A percentile compares a stretch with the other conserved stretches of the same genome.
Evolutionary conservation across 805 yeast species (phyloP).

Genomic region (Debaryomyces castellii): DNA sequence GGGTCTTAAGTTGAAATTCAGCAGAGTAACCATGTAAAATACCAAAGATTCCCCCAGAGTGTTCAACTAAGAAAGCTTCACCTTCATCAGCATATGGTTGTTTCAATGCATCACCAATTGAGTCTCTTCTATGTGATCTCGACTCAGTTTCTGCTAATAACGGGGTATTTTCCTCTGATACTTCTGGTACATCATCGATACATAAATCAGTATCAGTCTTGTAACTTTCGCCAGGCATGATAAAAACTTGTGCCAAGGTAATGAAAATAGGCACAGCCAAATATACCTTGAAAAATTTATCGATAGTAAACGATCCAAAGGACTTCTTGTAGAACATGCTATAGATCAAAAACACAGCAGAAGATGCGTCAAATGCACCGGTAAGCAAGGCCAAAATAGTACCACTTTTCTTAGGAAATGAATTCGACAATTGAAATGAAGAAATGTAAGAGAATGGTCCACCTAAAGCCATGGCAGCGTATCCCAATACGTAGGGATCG

Average conservation of each 20-base stretch:
- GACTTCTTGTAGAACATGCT: constrained; percentile 36
- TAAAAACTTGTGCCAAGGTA: constrained; percentile 40
- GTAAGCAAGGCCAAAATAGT: constrained; percentile 52
- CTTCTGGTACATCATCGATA: constrained; percentile 17
- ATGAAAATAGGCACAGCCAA: constrained; percentile 51
- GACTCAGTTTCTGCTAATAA: constrained; percentile 14
- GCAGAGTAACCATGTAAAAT: constrained; percentile 54
- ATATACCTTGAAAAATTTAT: constrained; percentile 46
- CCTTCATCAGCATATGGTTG: constrained; percentile 54
- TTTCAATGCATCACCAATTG: constrained; percentile 57
- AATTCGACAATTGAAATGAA: constrained; percentile 55
- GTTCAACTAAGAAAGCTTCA: constrained; percentile 32
- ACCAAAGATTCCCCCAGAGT: constrained; percentile 51
- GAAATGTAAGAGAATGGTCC: constrained; percentile 60
- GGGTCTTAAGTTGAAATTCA: constrained; percentile 47
- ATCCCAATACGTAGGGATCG: constrained; percentile 55
- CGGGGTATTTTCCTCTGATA: constrained; percentile 21
- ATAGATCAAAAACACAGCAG: constrained; percentile 53
- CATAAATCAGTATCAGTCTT: constrained; percentile 35
- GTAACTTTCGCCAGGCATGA: constrained; percentile 54
- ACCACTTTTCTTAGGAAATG: constrained; percentile 55
- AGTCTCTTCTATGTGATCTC: constrained; percentile 42
- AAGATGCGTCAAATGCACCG: constrained; percentile 60
- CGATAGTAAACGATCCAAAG: constrained; percentile 35
- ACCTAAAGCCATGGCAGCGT: constrained; percentile 53